Conservation (phyloP, 2,329 filamentous ascomycete genomes). For the Escovopsis sp. region DNA sequence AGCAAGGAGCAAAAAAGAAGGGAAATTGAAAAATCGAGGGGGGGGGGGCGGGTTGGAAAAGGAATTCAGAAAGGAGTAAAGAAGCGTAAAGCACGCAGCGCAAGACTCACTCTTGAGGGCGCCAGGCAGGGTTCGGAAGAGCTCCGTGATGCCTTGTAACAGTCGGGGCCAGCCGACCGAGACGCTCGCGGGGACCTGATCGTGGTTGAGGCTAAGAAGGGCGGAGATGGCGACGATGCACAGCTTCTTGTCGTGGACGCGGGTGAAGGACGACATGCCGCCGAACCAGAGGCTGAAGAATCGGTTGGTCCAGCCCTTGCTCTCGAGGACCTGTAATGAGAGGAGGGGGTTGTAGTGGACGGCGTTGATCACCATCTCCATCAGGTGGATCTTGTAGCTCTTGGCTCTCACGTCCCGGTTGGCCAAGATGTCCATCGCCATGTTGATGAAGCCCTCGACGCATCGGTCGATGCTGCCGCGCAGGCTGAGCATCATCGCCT, state of each 20-base stretch:
- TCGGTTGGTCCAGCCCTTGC: constrained; percentile 90
- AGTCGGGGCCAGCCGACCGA: constrained; percentile 90
- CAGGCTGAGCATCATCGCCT: constrained; percentile 93
- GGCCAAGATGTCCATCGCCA: constrained; percentile 72
- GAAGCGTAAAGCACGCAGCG: background rate
- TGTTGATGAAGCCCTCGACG: constrained; percentile 72
- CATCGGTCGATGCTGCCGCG: constrained; percentile 78
- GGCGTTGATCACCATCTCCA: constrained; percentile 98
- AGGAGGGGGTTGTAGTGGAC: constrained; percentile 93
- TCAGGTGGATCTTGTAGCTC: constrained; percentile 86
- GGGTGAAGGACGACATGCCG: constrained; percentile 80
- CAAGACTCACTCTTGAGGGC: constrained; percentile 61
- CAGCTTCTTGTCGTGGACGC: constrained; percentile 97
- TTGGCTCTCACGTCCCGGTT: constrained; percentile 72
- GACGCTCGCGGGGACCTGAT: constrained; percentile 80
- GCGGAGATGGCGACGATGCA: constrained; percentile 88
- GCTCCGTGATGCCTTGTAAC: constrained; percentile 69
- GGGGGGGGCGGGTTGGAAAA: background rate
- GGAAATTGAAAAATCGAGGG: background rate
- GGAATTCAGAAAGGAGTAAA: too few relatives aligned
- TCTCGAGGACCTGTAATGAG: constrained; percentile 74
- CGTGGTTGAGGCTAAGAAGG: constrained; percentile 61
- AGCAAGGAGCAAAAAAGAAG: background rate
- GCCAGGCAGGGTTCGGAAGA: constrained; percentile 81
- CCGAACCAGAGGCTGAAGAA: constrained; percentile 99